These are phyloP conservation scores for Colletotrichum simmondsii DNA, from an alignment of 2,329 filamentous ascomycete species.

Conservation along the genomic window DNA sequence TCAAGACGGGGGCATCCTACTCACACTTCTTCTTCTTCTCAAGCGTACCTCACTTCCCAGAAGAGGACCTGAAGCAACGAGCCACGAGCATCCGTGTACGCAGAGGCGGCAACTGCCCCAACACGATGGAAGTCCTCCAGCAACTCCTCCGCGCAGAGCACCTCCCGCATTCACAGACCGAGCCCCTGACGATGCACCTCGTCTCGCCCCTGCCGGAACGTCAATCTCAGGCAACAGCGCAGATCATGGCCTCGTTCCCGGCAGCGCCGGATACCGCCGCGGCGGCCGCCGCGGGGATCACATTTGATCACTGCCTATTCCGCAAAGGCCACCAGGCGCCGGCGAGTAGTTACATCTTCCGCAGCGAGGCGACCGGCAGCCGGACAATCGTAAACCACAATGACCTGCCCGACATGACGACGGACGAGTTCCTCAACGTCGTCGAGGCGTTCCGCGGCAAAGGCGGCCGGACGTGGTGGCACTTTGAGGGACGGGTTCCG, in stretches of 20 bases:
- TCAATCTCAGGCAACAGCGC: constrained; percentile 59
- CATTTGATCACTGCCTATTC: constrained; percentile 68
- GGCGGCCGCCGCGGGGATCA: constrained; percentile 46
- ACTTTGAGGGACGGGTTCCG: constrained; percentile 75
- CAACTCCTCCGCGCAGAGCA: constrained; percentile 60
- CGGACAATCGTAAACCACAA: constrained; percentile 80
- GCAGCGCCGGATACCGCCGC: constrained; percentile 52
- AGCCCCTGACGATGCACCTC: constrained; percentile 51
- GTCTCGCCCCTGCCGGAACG: constrained; percentile 65
- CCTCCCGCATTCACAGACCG: constrained; percentile 2
- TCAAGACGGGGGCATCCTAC: neutral
- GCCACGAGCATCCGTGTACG: constrained; percentile 68
- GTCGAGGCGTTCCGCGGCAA: constrained; percentile 48
- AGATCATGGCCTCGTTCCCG: constrained; percentile 66
- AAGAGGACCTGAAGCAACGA: constrained; percentile 78
- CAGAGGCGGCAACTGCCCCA: constrained; percentile 79
- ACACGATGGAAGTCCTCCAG: constrained; percentile 76
- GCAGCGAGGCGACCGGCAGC: constrained; percentile 66
- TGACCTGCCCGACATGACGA: constrained; percentile 74
- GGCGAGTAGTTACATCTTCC: constrained; percentile 77
- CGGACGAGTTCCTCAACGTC: constrained; percentile 65
- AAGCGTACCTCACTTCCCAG: constrained; percentile 74
- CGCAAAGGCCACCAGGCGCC: constrained; percentile 64
- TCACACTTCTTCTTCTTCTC: neutral
- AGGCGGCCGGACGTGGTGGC: constrained; percentile 68